phyloP scores from a whole-genome alignment of 768 basidiomycete species.

The Trametes cinnabarina region DNA sequence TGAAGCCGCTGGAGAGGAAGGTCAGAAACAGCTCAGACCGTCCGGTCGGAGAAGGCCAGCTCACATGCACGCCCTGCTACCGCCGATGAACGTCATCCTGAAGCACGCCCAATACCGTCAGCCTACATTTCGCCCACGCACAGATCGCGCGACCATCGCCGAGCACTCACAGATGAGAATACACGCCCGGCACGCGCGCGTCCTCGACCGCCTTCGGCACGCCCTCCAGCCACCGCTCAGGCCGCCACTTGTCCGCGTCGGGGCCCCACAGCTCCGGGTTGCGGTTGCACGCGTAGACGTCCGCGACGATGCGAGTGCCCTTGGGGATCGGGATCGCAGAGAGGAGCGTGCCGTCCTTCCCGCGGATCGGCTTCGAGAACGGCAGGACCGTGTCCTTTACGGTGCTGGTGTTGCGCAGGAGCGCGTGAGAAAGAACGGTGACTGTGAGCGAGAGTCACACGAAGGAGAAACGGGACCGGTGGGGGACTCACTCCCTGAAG shows the following conservation, averaged over 20 bases:
- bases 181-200: conserved; percentile 18
- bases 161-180: conserved; percentile 19
- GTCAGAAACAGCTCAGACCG: not conserved
- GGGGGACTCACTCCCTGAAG: conserved; percentile 11
- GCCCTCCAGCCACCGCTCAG: conserved; percentile 23
- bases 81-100: conserved; percentile 20
- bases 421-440: not conserved
- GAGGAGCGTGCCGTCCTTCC: conserved; percentile 37
- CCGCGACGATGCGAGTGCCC: conserved; percentile 17
- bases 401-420: conserved; percentile 27
- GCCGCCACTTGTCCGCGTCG: conserved; percentile 21
- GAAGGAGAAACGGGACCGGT: not conserved
- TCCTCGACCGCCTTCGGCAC: conserved; percentile 18
- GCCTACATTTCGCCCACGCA: not conserved
- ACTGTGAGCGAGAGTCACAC: not conserved
- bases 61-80: conserved; percentile 15
- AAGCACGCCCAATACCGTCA: not conserved
- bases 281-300: conserved; percentile 10
- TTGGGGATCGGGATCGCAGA: conserved; percentile 39
- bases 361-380: conserved; percentile 37
- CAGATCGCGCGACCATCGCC: too few species aligned
- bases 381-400: conserved; percentile 40
- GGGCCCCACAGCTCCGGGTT: conserved; percentile 19
- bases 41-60: not conserved
- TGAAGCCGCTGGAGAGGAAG: conserved; percentile 15